Percentiles rank a stretch among this genome's conserved stretches.
Conservation (phyloP, 345 rosid genomes). For the Lenwebbia sp. region DNA sequence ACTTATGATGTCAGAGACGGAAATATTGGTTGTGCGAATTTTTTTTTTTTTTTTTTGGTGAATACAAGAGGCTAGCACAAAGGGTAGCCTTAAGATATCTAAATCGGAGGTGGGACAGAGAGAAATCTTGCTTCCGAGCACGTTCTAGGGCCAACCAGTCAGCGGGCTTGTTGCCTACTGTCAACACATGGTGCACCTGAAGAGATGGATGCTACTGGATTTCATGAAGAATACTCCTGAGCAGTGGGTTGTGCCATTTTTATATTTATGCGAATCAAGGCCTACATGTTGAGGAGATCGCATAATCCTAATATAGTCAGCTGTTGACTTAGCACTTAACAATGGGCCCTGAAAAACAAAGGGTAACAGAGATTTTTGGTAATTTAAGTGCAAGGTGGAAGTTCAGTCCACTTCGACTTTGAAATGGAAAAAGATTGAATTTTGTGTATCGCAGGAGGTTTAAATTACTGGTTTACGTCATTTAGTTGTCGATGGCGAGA, state of each 20-base stretch:
- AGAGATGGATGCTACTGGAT: neutral
- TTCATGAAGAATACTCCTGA: neutral
- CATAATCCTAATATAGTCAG: neutral
- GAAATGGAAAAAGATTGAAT: neutral
- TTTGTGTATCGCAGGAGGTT: neutral
- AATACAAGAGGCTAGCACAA: neutral
- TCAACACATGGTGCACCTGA: neutral
- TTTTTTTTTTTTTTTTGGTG: neutral
- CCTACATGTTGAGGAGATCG: neutral
- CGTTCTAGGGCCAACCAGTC: neutral
- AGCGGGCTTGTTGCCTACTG: neutral
- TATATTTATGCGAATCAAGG: neutral
- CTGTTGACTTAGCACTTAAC: neutral
- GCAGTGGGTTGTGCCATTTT: neutral
- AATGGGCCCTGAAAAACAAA: neutral
- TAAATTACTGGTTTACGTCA: neutral
- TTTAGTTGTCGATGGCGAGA: neutral
- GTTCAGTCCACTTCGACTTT: neutral
- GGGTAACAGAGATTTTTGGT: neutral
- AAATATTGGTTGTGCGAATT: neutral
- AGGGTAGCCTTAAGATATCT: neutral
- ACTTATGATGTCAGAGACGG: neutral
- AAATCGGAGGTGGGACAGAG: neutral
- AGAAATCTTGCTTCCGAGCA: neutral
- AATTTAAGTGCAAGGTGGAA: neutral